phyloP scores from a whole-genome alignment of 257 asterid species.

The Linderniella brevidens region DNA sequence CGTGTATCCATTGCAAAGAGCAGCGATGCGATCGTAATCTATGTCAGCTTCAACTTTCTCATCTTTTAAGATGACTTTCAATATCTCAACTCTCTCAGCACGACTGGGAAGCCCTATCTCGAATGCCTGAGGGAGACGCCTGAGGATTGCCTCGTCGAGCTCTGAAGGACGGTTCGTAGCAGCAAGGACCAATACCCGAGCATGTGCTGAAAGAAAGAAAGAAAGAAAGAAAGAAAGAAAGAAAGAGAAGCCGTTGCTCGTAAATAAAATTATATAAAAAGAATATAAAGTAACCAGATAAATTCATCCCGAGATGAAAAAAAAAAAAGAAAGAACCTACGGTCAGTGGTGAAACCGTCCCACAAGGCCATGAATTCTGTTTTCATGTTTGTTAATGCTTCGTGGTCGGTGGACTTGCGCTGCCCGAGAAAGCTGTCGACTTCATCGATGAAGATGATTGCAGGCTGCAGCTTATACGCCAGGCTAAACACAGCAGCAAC shows the following conservation, averaged over 20 bases:
- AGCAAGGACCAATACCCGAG: conserved; percentile 90
- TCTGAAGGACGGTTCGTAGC: conserved; percentile 98
- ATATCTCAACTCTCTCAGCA: conserved; percentile 50
- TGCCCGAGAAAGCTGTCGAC: conserved; percentile 97
- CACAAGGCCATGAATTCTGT: conserved; percentile 97
- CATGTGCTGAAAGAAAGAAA: conserved; percentile 34
- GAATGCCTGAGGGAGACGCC: conserved; percentile 94
- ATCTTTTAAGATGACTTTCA: conserved; percentile 69
- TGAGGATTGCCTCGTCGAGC: conserved; percentile 93
- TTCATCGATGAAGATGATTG: conserved; percentile 90
- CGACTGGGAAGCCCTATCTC: conserved; percentile 68
- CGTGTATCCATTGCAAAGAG: conserved; percentile 64
- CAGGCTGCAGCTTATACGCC: conserved; percentile 95
- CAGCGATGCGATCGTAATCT: conserved; percentile 50
- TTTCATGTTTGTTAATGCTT: conserved; percentile 79
- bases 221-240: too few species aligned
- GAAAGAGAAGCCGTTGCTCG: too few species aligned
- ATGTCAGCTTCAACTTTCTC: conserved; percentile 54
- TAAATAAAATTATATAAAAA: too few species aligned
- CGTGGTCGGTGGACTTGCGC: conserved; percentile 75
- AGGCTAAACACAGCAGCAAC: conserved; percentile 92
- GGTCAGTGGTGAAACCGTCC: conserved; percentile 97
- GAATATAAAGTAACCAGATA: too few species aligned
- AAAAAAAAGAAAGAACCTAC: conserved; percentile 23
- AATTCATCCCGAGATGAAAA: background rate